Evolutionary conservation across 345 rosid genomes (phyloP).

Genomic region (Reutealis trisperma): DNA sequence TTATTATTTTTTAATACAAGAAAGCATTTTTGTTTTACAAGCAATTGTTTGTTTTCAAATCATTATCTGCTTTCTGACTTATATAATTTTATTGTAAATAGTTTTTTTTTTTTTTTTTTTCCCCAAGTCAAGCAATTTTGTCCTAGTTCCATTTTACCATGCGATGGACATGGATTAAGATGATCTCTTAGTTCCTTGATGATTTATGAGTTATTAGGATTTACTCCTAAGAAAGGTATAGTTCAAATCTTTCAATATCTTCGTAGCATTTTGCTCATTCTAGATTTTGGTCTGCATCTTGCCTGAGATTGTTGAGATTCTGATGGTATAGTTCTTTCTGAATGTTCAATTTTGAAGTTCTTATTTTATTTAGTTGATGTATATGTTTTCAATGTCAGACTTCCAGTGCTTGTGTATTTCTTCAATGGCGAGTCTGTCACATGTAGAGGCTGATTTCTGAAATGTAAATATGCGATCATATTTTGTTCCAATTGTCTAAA

Average conservation of each 20-base stretch:
- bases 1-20: background rate
- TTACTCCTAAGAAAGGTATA: background rate
- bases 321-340: background rate
- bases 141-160: background rate
- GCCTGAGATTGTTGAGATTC: background rate
- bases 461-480: background rate
- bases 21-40: background rate
- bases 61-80: background rate
- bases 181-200: background rate
- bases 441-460: background rate
- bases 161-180: background rate
- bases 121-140: background rate
- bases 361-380: background rate
- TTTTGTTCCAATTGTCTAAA: background rate
- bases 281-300: background rate
- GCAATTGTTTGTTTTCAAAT: too few relatives aligned
- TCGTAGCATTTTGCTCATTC: background rate
- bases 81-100: background rate
- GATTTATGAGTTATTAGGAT: background rate
- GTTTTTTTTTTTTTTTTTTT: background rate
- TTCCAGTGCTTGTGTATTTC: background rate
- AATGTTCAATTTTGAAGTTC: background rate
- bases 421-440: background rate
- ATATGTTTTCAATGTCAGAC: background rate
- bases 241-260: background rate